A percentile compares a stretch with the other conserved stretches of the same genome.
These are phyloP conservation scores for Yamadazyma oceani DNA, from an alignment of 1,139 yeast species.

Conservation along the genomic window DNA sequence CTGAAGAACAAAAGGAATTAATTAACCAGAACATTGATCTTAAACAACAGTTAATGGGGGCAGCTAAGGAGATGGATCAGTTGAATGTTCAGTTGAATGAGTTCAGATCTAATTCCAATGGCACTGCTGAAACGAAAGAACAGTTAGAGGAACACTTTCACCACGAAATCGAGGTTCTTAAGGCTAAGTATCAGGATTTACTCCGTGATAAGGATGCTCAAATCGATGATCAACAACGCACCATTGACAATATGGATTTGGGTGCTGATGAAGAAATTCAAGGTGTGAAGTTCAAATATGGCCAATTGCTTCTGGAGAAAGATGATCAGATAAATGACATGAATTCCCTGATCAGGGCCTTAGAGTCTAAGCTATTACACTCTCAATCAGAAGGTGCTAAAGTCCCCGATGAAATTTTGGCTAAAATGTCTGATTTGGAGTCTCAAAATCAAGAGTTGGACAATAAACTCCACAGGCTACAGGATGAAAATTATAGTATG, in stretches of 20 bases:
- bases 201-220: constrained; percentile 1
- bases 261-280: constrained; percentile 2
- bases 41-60: constrained; percentile 34
- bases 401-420: too few species aligned
- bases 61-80: constrained; percentile 10
- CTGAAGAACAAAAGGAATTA: constrained; percentile 40
- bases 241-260: not conserved
- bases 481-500: not conserved
- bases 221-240: not conserved
- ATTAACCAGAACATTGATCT: constrained; percentile 41
- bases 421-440: too few species aligned
- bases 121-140: not conserved
- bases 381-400: not conserved
- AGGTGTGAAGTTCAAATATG: not conserved
- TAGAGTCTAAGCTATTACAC: not conserved
- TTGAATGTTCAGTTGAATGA: not conserved
- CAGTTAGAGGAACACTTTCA: not conserved
- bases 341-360: not conserved
- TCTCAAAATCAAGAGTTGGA: too few species aligned
- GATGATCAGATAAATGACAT: not conserved
- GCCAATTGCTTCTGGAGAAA: constrained; percentile 1
- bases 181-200: constrained; percentile 1
- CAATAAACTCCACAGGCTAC: not conserved
- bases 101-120: not conserved
- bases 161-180: not conserved